Evolutionary conservation across 2,329 filamentous ascomycete genomes (phyloP), one percentile per base, ranked within the genome.

Genomic region (Zymoseptoria ardabiliae): DNA sequence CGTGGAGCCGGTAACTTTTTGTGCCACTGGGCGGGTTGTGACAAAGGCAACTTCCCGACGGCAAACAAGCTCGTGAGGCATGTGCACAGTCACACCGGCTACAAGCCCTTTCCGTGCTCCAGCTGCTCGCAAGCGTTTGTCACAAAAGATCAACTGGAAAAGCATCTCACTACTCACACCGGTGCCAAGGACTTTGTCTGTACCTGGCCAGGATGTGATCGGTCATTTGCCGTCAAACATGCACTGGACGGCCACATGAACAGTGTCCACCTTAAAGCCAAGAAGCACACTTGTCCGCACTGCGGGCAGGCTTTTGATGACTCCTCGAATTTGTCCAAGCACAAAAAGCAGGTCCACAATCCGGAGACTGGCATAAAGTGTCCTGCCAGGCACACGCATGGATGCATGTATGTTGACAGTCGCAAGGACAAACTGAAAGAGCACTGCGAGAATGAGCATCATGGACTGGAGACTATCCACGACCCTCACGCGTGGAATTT

Each of bases 81-180:
- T 66, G 79, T 87, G 71, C 83, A 86, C 65, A 84, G 81, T 2
- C 85, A 88, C 68, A 87, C 85, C 17, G 83, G 83, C 65, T 65
- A 76, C 75, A 70, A 78, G 55, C 70, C 70, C 5, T 68, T 71
- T 54, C 63, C 83, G 6, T 84, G 81, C 58, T 68, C 75, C 1
- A 75, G 77, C 20, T 89, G 86, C 66, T 75, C 78, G 9, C 75
- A 82, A 59, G 75, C 76, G 2, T 84, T 89, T 66, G 88, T 86
- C 0, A 85, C 85, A 2, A 83, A 85, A 65, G 86, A 89, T 70
- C 84, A 87, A 0, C 78, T 89, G 6, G 81, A 84, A 50, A 86
- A 88, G 69, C 87, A 90, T 65, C 78, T 83, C 69, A 81, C 85
- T 19, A 87, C 82, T 2, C 87, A 90, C 67, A 86, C 85, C 0